Percentiles rank a stretch among this genome's conserved stretches.
These are phyloP conservation scores for Kodamaea neixiangensis DNA, from an alignment of 805 yeast genomes.

Conservation along the genomic window DNA sequence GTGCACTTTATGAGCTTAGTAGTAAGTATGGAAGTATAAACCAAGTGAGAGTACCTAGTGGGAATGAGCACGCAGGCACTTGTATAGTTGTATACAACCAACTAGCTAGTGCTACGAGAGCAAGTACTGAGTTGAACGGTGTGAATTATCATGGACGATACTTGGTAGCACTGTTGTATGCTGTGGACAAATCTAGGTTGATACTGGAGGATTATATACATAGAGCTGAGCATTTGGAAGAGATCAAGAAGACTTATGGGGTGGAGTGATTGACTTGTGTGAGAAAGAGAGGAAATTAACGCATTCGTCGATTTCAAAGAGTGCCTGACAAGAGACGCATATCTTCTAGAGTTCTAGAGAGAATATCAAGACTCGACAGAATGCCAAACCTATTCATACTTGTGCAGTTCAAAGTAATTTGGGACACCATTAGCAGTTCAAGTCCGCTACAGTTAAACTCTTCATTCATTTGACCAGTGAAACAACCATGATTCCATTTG, in stretches of 20 bases:
- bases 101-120: constrained; percentile 47
- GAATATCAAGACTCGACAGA: too few relatives aligned
- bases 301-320: too few relatives aligned
- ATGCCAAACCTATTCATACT: too few relatives aligned
- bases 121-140: constrained; percentile 59
- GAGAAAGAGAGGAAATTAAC: neutral
- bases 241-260: constrained; percentile 17
- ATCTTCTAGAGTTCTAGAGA: too few relatives aligned
- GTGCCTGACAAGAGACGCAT: too few relatives aligned
- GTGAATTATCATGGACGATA: constrained; percentile 60
- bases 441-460: too few relatives aligned
- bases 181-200: constrained; percentile 41
- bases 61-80: constrained; percentile 35
- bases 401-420: too few relatives aligned
- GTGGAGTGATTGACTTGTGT: constrained; percentile 2
- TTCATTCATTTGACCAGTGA: too few relatives aligned
- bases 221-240: constrained; percentile 29
- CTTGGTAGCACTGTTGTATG: constrained; percentile 51
- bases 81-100: constrained; percentile 57
- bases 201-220: constrained; percentile 25
- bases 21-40: constrained; percentile 57
- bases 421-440: too few relatives aligned
- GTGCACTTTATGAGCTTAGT: constrained; percentile 52
- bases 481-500: too few relatives aligned
- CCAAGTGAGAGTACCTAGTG: constrained; percentile 48